Conservation (phyloP, 2,329 filamentous ascomycete genomes). For the Pseudogymnoascus sp. region DNA sequence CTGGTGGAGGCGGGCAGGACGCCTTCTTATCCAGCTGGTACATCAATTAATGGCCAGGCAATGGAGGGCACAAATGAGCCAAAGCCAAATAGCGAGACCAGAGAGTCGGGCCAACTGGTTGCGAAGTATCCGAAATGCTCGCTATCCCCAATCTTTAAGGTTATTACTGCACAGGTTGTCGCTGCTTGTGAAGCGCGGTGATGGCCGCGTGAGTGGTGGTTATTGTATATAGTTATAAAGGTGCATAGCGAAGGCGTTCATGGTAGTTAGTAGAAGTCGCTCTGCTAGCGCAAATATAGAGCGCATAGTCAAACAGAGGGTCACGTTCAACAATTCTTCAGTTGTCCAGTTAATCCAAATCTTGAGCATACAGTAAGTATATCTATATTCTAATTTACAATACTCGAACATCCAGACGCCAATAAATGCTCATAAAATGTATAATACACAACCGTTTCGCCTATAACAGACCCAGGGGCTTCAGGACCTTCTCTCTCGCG, state of each 20-base stretch:
- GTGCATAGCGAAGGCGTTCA: conserved; percentile 5
- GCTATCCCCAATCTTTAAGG: conserved; percentile 58
- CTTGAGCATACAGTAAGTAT: not conserved
- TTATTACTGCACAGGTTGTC: conserved; percentile 49
- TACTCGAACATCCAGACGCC: conserved; percentile 19
- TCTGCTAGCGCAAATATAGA: not conserved
- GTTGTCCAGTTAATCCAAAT: not conserved
- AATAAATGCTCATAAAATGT: conserved; percentile 11
- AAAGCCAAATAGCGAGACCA: conserved; percentile 22
- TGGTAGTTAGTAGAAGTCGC: not conserved
- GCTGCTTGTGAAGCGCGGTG: conserved; percentile 19
- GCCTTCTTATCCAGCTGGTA: conserved; percentile 63
- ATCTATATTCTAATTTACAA: conserved; percentile 20
- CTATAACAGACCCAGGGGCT: conserved; percentile 26
- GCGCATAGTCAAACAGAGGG: not conserved
- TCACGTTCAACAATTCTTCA: not conserved
- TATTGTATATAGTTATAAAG: not conserved
- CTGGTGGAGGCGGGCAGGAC: conserved; percentile 66
- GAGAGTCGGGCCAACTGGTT: conserved; percentile 44
- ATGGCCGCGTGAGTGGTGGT: not conserved
- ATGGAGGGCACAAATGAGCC: conserved; percentile 30
- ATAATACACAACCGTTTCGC: conserved; percentile 14
- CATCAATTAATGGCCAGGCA: conserved; percentile 45
- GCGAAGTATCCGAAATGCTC: conserved; percentile 68
- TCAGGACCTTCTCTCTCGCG: conserved; percentile 54